A percentile compares a stretch with the other conserved stretches of the same genome.
Conservation (phyloP, 768 basidiomycete genomes). For the Naganishia onofrii region DNA sequence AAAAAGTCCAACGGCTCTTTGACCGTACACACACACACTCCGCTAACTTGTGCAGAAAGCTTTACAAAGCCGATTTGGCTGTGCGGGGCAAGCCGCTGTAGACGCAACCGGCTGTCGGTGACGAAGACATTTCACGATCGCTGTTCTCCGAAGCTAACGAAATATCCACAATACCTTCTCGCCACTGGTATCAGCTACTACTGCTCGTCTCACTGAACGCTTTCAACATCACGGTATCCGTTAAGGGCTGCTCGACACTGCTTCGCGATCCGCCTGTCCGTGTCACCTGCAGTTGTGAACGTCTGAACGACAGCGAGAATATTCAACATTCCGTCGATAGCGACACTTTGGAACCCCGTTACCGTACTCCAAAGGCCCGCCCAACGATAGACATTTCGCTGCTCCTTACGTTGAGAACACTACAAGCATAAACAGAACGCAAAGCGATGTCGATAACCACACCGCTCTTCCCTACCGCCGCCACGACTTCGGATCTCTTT, state of each 20-base stretch:
- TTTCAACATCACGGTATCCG: not conserved
- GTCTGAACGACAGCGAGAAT: not conserved
- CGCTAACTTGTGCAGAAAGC: not conserved
- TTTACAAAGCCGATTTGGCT: not conserved
- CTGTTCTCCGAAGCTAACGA: too few relatives aligned
- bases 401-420: not conserved
- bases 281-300: not conserved
- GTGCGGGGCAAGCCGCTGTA: not conserved
- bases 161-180: not conserved
- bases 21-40: too few relatives aligned
- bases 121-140: slow-evolving; percentile 5
- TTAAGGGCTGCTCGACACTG: not conserved
- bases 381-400: not conserved
- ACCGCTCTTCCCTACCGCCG: slow-evolving; percentile 15
- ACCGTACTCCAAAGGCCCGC: not conserved
- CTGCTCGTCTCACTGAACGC: not conserved
- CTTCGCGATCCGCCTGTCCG: not conserved
- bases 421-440: too few relatives aligned
- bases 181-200: not conserved
- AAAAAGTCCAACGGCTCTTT: too few relatives aligned
- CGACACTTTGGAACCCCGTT: not conserved
- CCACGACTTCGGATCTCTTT: slow-evolving; percentile 11
- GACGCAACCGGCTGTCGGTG: not conserved
- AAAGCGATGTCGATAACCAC: not conserved
- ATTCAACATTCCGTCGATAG: too few relatives aligned